Conservation (phyloP, 257 asterid species). For the Catharanthus roseus region DNA sequence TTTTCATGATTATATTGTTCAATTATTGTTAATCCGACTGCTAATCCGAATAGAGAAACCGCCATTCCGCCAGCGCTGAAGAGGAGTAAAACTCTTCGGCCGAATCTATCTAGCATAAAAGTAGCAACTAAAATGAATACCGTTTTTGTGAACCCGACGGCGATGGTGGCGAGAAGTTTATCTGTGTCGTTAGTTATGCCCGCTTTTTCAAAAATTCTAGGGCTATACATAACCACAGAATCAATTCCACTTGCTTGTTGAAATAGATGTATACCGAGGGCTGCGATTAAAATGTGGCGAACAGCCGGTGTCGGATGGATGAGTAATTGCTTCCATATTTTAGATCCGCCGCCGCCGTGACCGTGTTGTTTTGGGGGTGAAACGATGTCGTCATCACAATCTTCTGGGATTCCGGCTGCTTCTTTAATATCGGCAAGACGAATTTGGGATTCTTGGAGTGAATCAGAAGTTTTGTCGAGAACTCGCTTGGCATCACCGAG, state of each 20-base stretch:
- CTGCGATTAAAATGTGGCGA: constrained; percentile 25
- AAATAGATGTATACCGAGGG: constrained; percentile 24
- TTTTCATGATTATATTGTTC: constrained; percentile 14
- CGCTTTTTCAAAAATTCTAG: constrained; percentile 28
- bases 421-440: constrained; percentile 16
- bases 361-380: background rate
- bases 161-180: constrained; percentile 46
- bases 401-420: constrained; percentile 20
- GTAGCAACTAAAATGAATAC: constrained; percentile 45
- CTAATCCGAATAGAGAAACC: constrained; percentile 24
- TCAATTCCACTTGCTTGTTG: constrained; percentile 33
- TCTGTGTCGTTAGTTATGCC: constrained; percentile 22
- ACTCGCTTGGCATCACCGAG: constrained; percentile 21
- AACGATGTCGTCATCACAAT: constrained; percentile 5
- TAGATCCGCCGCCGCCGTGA: background rate
- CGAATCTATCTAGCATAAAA: constrained; percentile 41
- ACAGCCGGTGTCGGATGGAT: constrained; percentile 22
- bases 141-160: constrained; percentile 49
- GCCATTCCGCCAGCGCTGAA: constrained; percentile 48
- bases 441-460: constrained; percentile 12
- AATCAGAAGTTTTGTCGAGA: constrained; percentile 17
- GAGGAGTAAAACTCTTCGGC: constrained; percentile 51
- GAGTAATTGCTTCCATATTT: constrained; percentile 22
- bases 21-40: constrained; percentile 36
- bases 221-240: constrained; percentile 21